These are phyloP conservation scores for Trichosporon ovoides DNA, from an alignment of 1,284 basidiomycete genomes.

Conservation along the genomic window DNA sequence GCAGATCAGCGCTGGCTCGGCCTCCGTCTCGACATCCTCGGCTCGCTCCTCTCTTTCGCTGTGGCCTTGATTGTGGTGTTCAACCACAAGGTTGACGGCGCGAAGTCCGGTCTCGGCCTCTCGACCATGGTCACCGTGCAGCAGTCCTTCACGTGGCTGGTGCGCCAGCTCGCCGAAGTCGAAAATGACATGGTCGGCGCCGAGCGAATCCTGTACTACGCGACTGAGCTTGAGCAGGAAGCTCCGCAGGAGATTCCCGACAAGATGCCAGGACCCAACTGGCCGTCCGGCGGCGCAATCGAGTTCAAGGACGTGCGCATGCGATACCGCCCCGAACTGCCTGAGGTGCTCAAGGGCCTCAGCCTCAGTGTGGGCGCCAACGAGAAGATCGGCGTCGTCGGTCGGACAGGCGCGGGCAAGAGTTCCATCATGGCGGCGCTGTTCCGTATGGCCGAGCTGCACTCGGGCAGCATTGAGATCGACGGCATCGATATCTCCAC, in stretches of 20 bases:
- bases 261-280: conserved; percentile 57
- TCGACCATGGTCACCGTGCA: conserved; percentile 52
- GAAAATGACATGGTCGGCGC: conserved; percentile 91
- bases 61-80: conserved; percentile 75
- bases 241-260: conserved; percentile 62
- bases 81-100: conserved; percentile 66
- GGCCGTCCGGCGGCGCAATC: conserved; percentile 57
- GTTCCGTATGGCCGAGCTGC: conserved; percentile 51
- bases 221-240: conserved; percentile 69
- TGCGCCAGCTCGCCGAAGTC: conserved; percentile 75
- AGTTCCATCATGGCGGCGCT: conserved; percentile 54
- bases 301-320: conserved; percentile 48
- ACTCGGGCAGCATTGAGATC: conserved; percentile 48
- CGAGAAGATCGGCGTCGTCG: conserved; percentile 56
- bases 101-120: conserved; percentile 59
- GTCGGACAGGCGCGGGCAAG: conserved; percentile 57
- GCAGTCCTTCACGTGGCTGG: conserved; percentile 68
- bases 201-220: conserved; percentile 68
- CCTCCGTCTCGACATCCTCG: conserved; percentile 78
- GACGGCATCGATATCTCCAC: conserved; percentile 51
- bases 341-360: conserved; percentile 58
- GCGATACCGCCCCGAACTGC: conserved; percentile 54
- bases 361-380: conserved; percentile 50
- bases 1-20: conserved; percentile 72
- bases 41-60: conserved; percentile 68